phyloP scores from a whole-genome alignment of 2,329 filamentous ascomycete species.

The Fusarium coffeatum region DNA sequence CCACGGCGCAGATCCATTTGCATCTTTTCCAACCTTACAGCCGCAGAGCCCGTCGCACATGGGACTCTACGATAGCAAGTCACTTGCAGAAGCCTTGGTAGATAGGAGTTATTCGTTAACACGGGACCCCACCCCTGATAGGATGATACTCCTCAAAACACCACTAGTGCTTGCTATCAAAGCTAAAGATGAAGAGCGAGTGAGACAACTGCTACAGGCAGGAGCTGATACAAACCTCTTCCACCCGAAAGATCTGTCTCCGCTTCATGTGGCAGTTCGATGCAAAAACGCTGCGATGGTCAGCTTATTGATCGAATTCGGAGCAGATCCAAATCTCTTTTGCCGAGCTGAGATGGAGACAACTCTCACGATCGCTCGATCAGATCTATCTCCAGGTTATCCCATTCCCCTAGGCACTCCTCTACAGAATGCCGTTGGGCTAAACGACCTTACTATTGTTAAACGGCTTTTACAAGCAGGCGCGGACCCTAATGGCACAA shows the following conservation, averaged over 20 bases:
- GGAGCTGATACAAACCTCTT: not conserved
- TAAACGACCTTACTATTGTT: rapidly evolving
- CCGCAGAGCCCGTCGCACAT: rapidly evolving
- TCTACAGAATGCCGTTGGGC: not conserved
- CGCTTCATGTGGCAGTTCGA: not conserved
- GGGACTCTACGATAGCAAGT: rapidly evolving
- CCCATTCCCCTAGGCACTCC: not conserved
- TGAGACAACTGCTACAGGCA: not conserved
- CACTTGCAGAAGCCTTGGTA: not conserved
- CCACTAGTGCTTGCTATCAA: not conserved
- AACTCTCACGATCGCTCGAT: not conserved
- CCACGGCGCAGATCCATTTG: not conserved
- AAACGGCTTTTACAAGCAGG: not conserved
- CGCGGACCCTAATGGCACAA: not conserved
- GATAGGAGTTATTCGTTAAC: rapidly evolving
- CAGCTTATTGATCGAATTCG: not conserved
- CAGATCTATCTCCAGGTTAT: rapidly evolving
- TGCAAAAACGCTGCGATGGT: rapidly evolving
- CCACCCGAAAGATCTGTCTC: not conserved
- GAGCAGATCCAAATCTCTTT: not conserved
- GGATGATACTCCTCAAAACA: too few relatives aligned
- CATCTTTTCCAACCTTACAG: rapidly evolving
- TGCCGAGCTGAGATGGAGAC: not conserved
- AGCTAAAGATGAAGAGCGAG: not conserved
- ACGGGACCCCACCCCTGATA: too few relatives aligned